phyloP scores from a whole-genome alignment of 164 flowering plant species.

The Warburgia ugandensis region DNA sequence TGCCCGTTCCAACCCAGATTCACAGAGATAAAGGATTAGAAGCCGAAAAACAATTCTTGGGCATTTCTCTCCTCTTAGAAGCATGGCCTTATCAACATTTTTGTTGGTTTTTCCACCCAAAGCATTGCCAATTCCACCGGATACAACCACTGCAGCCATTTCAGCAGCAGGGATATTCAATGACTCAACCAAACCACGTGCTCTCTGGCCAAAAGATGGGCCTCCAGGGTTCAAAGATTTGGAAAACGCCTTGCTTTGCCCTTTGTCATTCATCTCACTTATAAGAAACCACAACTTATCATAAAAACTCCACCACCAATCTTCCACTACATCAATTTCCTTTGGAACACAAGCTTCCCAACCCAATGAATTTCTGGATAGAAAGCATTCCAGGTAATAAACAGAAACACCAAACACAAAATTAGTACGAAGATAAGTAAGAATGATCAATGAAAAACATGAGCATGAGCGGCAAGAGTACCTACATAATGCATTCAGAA shows the following conservation, averaged over 20 bases:
- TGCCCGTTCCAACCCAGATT: slow-evolving; percentile 69
- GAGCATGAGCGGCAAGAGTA: too few species aligned
- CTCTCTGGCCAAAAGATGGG: slow-evolving; percentile 95
- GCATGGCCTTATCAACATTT: slow-evolving; percentile 84
- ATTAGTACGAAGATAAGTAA: too few species aligned
- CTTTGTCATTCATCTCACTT: slow-evolving; percentile 76
- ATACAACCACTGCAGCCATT: slow-evolving; percentile 99
- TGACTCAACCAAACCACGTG: slow-evolving; percentile 97
- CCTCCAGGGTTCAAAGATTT: slow-evolving; percentile 48
- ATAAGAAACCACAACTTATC: slow-evolving; percentile 78
- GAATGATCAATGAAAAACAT: too few species aligned
- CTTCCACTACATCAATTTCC: slow-evolving; percentile 35
- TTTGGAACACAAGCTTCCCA: slow-evolving; percentile 17
- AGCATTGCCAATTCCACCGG: slow-evolving; percentile 91
- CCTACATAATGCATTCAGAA: too few species aligned
- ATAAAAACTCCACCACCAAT: slow-evolving; percentile 80
- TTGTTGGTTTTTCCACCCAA: slow-evolving; percentile 76
- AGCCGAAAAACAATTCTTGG: slow-evolving; percentile 80
- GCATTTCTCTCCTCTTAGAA: slow-evolving; percentile 84
- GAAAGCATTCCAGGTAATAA: slow-evolving; percentile 1
- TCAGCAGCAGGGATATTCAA: slow-evolving; percentile 98
- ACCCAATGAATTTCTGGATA: slow-evolving; percentile 25
- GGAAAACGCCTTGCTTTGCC: slow-evolving; percentile 52
- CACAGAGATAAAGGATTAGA: slow-evolving; percentile 67
- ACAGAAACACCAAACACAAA: background rate